Percentiles rank a stretch among this genome's conserved stretches.
Conservation (phyloP, 768 basidiomycete genomes). For the Pisolithus orientalis region DNA sequence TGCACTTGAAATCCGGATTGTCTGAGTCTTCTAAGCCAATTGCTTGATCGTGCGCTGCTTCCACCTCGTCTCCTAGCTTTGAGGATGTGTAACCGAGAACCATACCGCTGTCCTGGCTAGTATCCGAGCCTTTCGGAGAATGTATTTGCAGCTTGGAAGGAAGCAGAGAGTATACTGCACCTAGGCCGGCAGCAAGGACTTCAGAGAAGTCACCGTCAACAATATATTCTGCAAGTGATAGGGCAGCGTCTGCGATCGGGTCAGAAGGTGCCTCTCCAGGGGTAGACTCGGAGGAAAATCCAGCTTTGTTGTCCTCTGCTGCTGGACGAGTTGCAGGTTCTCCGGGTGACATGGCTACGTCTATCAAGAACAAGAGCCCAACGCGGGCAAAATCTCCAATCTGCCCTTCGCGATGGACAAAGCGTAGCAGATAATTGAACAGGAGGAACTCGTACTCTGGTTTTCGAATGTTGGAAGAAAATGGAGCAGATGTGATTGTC, state of each 20-base stretch:
- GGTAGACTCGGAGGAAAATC: conserved; percentile 19
- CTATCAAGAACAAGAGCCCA: conserved; percentile 90
- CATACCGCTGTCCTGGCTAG: conserved; percentile 50
- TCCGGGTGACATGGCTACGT: conserved; percentile 87
- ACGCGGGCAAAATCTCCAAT: conserved; percentile 92
- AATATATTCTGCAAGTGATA: conserved; percentile 88
- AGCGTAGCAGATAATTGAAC: conserved; percentile 92
- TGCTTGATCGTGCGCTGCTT: conserved; percentile 44
- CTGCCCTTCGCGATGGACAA: conserved; percentile 88
- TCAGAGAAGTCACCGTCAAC: conserved; percentile 98
- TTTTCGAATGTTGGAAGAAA: conserved; percentile 45
- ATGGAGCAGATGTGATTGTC: conserved; percentile 47
- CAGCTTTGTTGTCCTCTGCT: conserved; percentile 27
- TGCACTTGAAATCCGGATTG: conserved; percentile 66
- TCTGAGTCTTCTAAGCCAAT: conserved; percentile 75
- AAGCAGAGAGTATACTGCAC: conserved; percentile 87
- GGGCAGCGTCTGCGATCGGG: conserved; percentile 76
- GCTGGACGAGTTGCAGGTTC: conserved; percentile 40
- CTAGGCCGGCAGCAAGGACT: conserved; percentile 87
- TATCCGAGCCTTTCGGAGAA: conserved; percentile 35
- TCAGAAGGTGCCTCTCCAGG: conserved; percentile 33
- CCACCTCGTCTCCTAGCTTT: conserved; percentile 50
- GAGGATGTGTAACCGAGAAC: conserved; percentile 58
- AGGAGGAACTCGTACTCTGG: conserved; percentile 93
- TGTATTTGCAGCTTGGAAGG: conserved; percentile 81